Conservation (phyloP, 768 basidiomycete genomes). For the Fistulinella prunicolor region DNA sequence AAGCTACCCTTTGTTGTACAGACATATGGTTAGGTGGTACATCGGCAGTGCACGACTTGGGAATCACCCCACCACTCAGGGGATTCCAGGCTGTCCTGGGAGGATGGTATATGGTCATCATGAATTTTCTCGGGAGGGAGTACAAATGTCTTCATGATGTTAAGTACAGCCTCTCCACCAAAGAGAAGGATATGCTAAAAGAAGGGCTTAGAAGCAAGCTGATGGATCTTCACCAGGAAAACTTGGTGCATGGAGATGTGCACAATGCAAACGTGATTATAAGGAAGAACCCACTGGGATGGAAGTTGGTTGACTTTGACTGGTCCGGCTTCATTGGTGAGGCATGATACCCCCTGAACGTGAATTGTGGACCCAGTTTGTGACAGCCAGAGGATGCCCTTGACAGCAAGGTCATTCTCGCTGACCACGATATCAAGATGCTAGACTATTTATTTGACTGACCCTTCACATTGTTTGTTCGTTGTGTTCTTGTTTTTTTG, state of each 20-base stretch:
- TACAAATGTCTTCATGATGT: not conserved
- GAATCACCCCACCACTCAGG: constrained; percentile 12
- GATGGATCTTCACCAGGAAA: constrained; percentile 9
- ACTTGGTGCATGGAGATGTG: constrained; percentile 24
- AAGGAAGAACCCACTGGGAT: not conserved
- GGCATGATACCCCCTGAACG: constrained; percentile 21
- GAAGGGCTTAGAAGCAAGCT: not conserved
- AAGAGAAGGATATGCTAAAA: not conserved
- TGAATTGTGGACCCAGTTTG: not conserved
- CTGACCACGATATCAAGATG: not conserved
- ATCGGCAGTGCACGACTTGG: not conserved
- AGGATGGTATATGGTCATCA: constrained; percentile 34
- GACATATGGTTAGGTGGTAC: no score
- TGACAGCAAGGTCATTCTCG: not conserved
- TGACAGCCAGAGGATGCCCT: not conserved
- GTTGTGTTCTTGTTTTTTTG: no score
- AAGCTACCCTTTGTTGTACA: no score
- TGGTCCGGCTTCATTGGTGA: constrained; percentile 24
- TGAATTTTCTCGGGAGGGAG: constrained; percentile 30
- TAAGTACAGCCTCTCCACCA: not conserved
- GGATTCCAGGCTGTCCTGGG: constrained; percentile 27
- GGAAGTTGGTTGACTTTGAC: constrained; percentile 25
- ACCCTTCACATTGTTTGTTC: no score
- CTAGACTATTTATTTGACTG: not conserved
- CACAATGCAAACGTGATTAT: constrained; percentile 22